Evolutionary conservation across 2,329 filamentous ascomycete genomes (phyloP).

Genomic region (Scedosporium apiospermum): DNA sequence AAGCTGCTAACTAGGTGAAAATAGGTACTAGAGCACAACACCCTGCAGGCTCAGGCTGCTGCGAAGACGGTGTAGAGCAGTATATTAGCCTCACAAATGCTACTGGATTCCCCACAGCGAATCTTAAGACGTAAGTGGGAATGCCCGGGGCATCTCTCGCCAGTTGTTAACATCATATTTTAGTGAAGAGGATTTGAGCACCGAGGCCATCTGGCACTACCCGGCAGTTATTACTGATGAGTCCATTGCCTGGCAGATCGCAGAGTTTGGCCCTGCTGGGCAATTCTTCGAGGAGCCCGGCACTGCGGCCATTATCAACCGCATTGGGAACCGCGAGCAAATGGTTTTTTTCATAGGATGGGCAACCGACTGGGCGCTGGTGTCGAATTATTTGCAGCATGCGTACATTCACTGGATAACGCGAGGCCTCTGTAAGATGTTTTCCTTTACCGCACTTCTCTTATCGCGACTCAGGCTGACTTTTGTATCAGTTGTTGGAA

Average conservation of each 20-base stretch:
- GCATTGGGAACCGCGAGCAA: constrained; percentile 43
- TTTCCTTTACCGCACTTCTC: no score
- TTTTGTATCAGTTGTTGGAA: constrained; percentile 30
- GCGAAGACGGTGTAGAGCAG: constrained; percentile 37
- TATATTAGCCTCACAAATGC: constrained; percentile 42
- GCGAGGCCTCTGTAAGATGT: constrained; percentile 37
- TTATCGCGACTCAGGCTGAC: background rate
- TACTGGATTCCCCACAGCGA: constrained; percentile 43
- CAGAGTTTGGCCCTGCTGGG: constrained; percentile 37
- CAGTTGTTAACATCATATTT: background rate
- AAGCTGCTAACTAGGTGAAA: background rate
- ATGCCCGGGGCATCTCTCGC: background rate
- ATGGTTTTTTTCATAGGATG: constrained; percentile 53
- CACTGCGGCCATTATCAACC: constrained; percentile 51
- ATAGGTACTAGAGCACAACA: background rate
- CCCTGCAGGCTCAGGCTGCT: constrained; percentile 28
- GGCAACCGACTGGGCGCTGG: constrained; percentile 30
- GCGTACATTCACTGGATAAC: constrained; percentile 55
- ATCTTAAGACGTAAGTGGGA: constrained; percentile 31
- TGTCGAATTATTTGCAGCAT: constrained; percentile 51
- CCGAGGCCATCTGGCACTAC: constrained; percentile 47
- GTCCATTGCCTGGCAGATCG: constrained; percentile 42
- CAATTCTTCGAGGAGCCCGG: constrained; percentile 23
- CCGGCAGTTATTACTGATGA: constrained; percentile 45
- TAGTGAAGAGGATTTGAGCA: constrained; percentile 34